Conservation (phyloP, 2,329 filamentous ascomycete genomes). For the Penicillium sclerotiorum region DNA sequence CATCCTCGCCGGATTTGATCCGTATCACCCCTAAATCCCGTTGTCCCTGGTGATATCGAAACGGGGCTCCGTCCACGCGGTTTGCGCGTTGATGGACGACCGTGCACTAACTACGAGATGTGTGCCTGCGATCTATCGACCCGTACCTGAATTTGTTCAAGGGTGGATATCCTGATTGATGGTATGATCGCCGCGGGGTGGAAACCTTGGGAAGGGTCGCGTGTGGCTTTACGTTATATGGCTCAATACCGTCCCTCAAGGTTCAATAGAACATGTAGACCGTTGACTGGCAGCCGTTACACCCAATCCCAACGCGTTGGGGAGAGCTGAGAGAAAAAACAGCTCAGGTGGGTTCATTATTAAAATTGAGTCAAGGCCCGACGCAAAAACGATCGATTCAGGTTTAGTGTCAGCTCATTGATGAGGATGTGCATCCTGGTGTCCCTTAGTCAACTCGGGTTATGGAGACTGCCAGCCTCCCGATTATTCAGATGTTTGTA, state of each 20-base stretch:
- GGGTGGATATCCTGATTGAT: not conserved
- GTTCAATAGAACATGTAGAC: slow-evolving; percentile 1
- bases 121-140: too few species aligned
- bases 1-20: not conserved
- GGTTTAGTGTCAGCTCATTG: not conserved
- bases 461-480: not conserved
- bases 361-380: too few species aligned
- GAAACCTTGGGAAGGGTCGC: not conserved
- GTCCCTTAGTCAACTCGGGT: too few species aligned
- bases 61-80: not conserved
- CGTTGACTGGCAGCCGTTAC: not conserved
- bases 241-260: not conserved
- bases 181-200: not conserved
- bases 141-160: too few species aligned
- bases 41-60: slow-evolving; percentile 1
- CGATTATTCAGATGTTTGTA: not conserved
- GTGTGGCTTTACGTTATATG: not conserved
- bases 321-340: too few species aligned
- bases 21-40: not conserved
- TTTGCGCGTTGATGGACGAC: too few species aligned
- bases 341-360: too few species aligned
- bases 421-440: slow-evolving; percentile 1
- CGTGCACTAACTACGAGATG: too few species aligned
- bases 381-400: not conserved
- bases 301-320: too few species aligned